Evolutionary conservation across 192 early-diverging fungal genomes (phyloP).

Genomic region (Linnemannia elongata): DNA sequence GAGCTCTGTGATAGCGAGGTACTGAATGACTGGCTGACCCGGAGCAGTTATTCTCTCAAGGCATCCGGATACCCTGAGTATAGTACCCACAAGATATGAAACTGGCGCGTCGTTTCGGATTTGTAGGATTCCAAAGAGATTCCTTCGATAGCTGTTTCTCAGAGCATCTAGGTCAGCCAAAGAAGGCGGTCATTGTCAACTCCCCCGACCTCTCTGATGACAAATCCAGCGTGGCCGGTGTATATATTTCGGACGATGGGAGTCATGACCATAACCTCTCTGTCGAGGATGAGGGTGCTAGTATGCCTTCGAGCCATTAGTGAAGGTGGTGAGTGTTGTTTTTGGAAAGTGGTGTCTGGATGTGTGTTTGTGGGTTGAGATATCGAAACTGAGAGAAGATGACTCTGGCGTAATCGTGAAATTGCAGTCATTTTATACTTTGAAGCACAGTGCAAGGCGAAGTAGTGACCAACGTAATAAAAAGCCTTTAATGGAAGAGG

Average conservation of each 20-base stretch:
- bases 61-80: not conserved
- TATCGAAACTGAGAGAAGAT: not conserved
- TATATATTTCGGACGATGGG: not conserved
- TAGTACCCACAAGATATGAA: slow-evolving; percentile 7
- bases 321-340: not conserved
- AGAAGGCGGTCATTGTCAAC: not conserved
- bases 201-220: slow-evolving; percentile 8
- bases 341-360: not conserved
- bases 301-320: not conserved
- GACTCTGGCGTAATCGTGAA: too few relatives aligned
- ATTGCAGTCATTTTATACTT: too few relatives aligned
- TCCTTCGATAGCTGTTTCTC: slow-evolving; percentile 10
- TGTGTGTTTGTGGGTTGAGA: not conserved
- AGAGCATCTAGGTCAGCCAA: slow-evolving; percentile 13
- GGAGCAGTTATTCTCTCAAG: not conserved
- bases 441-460: too few relatives aligned
- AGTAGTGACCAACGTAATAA: too few relatives aligned
- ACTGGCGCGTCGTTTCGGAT: slow-evolving; percentile 3
- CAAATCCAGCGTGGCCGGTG: slow-evolving; percentile 10
- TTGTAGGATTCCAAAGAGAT: slow-evolving; percentile 7
- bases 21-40: slow-evolving; percentile 2
- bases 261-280: not conserved
- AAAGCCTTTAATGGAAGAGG: not conserved
- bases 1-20: slow-evolving; percentile 2
- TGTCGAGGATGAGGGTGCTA: not conserved